These are phyloP conservation scores for Lactarius hatsudake DNA, from an alignment of 768 basidiomycete species.

Conservation along the genomic window DNA sequence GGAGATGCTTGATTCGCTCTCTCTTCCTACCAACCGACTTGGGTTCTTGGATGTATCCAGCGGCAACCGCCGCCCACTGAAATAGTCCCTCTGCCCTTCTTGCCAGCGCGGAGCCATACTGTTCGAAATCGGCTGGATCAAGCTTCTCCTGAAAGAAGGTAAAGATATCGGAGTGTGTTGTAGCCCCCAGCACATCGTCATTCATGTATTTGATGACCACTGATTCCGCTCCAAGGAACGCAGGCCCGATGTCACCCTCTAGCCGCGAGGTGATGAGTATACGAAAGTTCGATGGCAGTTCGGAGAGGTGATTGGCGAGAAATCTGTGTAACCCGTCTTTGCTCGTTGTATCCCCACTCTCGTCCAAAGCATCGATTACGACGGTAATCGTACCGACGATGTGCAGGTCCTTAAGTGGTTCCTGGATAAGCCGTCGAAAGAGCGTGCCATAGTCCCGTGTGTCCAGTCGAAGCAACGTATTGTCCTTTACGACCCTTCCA, in stretches of 20 bases:
- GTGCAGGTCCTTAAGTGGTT: background rate
- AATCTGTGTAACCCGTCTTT: background rate
- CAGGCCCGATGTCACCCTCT: background rate
- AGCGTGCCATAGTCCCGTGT: background rate
- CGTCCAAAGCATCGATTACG: constrained; percentile 2
- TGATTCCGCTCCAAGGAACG: background rate
- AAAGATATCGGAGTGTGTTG: background rate
- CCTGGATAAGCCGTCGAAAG: background rate
- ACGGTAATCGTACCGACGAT: background rate
- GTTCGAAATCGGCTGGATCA: too few relatives aligned
- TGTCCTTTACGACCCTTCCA: background rate
- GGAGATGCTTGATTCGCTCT: background rate
- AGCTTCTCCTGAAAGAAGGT: background rate
- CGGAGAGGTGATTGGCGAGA: background rate
- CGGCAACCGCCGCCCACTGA: background rate
- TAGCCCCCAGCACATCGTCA: background rate
- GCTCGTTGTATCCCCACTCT: background rate
- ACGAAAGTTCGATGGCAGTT: constrained; percentile 3
- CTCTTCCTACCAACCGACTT: background rate
- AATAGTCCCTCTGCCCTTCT: background rate
- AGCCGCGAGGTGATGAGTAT: constrained; percentile 1
- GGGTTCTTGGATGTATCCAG: background rate
- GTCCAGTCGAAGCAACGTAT: background rate
- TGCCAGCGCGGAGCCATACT: background rate
- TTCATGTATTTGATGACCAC: background rate